These are phyloP conservation scores for Mycena chlorophos DNA, from an alignment of 768 basidiomycete species.

Conservation along the genomic window DNA sequence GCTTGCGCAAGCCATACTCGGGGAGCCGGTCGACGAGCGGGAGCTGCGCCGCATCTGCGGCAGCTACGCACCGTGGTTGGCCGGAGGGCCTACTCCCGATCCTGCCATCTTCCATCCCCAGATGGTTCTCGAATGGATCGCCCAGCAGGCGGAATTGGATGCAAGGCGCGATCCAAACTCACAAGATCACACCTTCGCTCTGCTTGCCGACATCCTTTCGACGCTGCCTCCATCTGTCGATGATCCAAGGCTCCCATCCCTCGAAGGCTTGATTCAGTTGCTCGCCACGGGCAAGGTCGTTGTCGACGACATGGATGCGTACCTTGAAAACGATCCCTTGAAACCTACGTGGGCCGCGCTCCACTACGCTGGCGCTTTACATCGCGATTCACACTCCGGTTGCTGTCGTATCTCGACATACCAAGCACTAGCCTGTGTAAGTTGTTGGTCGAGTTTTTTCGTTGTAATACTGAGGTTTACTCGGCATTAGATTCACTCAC, in stretches of 20 bases:
- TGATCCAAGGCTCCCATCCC: not conserved
- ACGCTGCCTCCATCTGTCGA: not conserved
- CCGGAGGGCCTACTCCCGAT: too few relatives aligned
- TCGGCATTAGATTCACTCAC: too few relatives aligned
- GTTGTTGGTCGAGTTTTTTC: too few relatives aligned
- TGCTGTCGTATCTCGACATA: not conserved
- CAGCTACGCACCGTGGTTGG: not conserved
- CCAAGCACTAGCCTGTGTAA: not conserved
- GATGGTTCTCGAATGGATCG: not conserved
- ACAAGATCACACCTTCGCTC: not conserved
- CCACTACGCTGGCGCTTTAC: not conserved
- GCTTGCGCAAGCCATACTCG: not conserved
- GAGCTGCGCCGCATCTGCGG: conserved; percentile 9
- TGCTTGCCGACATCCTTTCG: not conserved
- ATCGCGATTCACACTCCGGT: not conserved
- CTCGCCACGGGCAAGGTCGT: conserved; percentile 1
- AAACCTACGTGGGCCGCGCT: not conserved
- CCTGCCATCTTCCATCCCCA: conserved; percentile 8
- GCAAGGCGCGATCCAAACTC: too few relatives aligned
- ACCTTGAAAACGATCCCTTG: not conserved
- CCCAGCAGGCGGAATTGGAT: not conserved
- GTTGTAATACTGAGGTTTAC: too few relatives aligned
- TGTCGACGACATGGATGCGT: not conserved
- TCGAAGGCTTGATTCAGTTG: conserved; percentile 1
- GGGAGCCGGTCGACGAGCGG: not conserved